Percentiles rank a stretch among this genome's conserved stretches.
phyloP scores from a whole-genome alignment of 1,284 basidiomycete species.

The Trichosporon coremiiforme region DNA sequence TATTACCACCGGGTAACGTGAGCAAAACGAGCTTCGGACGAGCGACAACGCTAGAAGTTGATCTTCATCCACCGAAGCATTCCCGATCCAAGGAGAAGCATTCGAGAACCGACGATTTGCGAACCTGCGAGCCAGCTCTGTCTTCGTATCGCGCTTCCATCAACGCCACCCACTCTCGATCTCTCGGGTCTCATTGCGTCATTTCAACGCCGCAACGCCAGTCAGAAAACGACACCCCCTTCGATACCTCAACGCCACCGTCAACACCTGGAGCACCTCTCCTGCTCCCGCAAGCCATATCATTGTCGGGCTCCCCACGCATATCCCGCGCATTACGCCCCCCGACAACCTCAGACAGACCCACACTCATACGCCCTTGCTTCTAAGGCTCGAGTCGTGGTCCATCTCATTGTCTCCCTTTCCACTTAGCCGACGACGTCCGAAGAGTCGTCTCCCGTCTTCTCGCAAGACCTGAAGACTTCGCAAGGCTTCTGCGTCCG shows the following conservation, averaged over 20 bases:
- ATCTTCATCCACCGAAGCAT: constrained; percentile 8
- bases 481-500: neutral
- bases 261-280: neutral
- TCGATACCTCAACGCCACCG: neutral
- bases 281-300: neutral
- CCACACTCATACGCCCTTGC: neutral
- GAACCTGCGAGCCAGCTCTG: neutral
- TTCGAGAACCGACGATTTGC: constrained; percentile 15
- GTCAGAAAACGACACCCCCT: neutral
- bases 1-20: neutral
- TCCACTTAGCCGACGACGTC: neutral
- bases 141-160: constrained; percentile 9
- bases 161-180: neutral
- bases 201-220: neutral
- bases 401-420: neutral
- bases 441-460: neutral
- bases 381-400: neutral
- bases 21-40: neutral
- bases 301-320: constrained; percentile 5
- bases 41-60: neutral
- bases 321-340: neutral
- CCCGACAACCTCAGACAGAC: neutral
- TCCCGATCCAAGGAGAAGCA: neutral
- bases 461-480: neutral
- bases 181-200: constrained; percentile 8